Evolutionary conservation across 2,329 filamentous ascomycete genomes (phyloP), one percentile per base, ranked within the genome.

Genomic region (Trichoderma koningiopsis): DNA sequence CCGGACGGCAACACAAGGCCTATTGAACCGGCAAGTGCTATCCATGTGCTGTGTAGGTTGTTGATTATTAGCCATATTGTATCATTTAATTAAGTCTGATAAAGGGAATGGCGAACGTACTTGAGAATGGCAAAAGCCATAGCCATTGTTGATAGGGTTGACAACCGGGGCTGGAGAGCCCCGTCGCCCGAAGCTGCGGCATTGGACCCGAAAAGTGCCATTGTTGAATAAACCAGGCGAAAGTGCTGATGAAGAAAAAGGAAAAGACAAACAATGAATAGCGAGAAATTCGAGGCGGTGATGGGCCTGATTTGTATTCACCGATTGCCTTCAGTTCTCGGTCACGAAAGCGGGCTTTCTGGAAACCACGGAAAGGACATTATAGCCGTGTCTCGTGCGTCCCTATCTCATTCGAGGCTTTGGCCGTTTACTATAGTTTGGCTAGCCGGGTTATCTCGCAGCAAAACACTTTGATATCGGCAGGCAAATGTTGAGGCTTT

Each of bases 241-340:
- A 47, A 37, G n/a, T 19, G 13, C 33, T 56, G 62, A 29, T 56
- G 31, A 63, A 40, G n/a, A 24, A 43, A 65, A 22, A 22, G 16
- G 7, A 22, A 31, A 13, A 56, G 13, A 47, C 24, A 14, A 14
- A 16, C n/a, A 57, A 55, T 31, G 27, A 16, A 27, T n/a, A 37
- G 40, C 19, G 3, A 8, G 4, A 47, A 43, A 56, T 24, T 16
- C 4, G 52, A 56, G 62, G 52, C 24, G 62, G 52, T 65, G 27
- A 57, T 57, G 62, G 35, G 62, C 52, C 35, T 65, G 62, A 56
- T 65, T 65, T 65, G 62, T 65, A 65, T 65, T 65, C 62, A 57
- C 37, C 52, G 49, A 24, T 29, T 65, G 16, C 52, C 27, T 43
- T 47, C 27, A 65, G 35, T 40, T 63, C 53, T 65, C 35, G 29